Evolutionary conservation across 768 basidiomycete genomes (phyloP), one percentile per base, ranked within the genome.

Genomic region (Trametes meyenii): DNA sequence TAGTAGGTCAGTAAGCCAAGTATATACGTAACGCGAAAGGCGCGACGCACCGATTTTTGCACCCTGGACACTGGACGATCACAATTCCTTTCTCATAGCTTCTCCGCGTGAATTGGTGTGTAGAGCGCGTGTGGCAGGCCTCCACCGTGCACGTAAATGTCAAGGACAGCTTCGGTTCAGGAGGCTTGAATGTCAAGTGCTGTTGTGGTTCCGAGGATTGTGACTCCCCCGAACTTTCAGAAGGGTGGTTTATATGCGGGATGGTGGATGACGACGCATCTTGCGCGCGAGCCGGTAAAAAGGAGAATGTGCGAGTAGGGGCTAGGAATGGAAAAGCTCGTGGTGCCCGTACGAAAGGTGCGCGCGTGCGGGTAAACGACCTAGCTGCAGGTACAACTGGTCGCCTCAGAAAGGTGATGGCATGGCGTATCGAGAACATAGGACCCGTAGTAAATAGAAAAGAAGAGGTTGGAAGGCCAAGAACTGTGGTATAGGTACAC

Each of bases 1-100:
- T 24, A 1, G 87, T 90, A 19, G 45, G 23, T 33, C 26, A 14
- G 19, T 24, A 17, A 24, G 16, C 0, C 2, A 10, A 6, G 36
- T 6, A 6, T 12, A n/a, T 33, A 3, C 16, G 26, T 40, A 54
- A 45, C 24, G 23, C 10, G 1, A 13, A 4, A 17, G 49, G 12
- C 8, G 8, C 8, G 29, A 75, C 86, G 55, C 70, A 94, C 91
- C 96, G 78, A 68, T 91, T 93, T 68, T 90, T 86, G 72, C 96
- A 99, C 14, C 83, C 83, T 1, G 96, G 95, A 76, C 96, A 99
- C 71, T 95, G 84, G 1, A 97, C 84, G 26, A 99, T 78, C 2
- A 98, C 96, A 53, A 98, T 87, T 0, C 96, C 96, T 46, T 81
- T 83, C 71, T 90, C 83, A 74, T 99, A 99, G 19, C 92, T 84